Evolutionary conservation across 208 protist species (phyloP).

Genomic region (Leishmania aethiopica): DNA sequence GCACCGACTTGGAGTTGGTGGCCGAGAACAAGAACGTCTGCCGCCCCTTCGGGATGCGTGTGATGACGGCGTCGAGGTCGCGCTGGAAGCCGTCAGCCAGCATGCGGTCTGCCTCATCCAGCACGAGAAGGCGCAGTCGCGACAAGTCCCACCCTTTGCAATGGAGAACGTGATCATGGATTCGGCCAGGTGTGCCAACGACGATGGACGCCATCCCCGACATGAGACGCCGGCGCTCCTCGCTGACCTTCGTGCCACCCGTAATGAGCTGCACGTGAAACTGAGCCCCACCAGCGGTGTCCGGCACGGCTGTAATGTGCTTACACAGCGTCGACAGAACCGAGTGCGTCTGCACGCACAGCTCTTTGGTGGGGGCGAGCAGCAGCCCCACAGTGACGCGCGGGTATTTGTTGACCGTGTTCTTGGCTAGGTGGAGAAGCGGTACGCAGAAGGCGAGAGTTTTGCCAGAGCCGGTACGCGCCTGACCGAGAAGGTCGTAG

Average conservation of each 20-base stretch:
- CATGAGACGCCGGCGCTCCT: conserved; percentile 69
- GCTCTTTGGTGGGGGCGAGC: conserved; percentile 92
- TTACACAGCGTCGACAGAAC: conserved; percentile 86
- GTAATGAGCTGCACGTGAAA: conserved; percentile 90
- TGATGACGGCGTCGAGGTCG: conserved; percentile 96
- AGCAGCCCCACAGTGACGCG: conserved; percentile 71
- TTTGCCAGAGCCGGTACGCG: conserved; percentile 95
- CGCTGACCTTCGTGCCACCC: conserved; percentile 83
- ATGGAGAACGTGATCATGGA: conserved; percentile 89
- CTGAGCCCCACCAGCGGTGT: conserved; percentile 10
- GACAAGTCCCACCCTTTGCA: conserved; percentile 84
- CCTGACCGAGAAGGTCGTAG: conserved; percentile 91
- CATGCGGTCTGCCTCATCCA: conserved; percentile 99
- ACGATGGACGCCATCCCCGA: conserved; percentile 70
- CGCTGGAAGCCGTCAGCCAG: conserved; percentile 99
- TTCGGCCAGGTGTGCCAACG: conserved; percentile 87
- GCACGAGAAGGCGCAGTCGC: conserved; percentile 95
- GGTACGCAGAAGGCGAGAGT: conserved; percentile 94
- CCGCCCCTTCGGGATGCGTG: conserved; percentile 82
- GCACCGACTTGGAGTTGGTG: conserved; percentile 94
- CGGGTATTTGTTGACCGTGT: conserved; percentile 49
- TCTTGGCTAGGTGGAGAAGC: conserved; percentile 91
- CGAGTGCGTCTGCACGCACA: conserved; percentile 92
- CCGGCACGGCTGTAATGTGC: conserved; percentile 42
- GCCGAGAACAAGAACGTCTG: conserved; percentile 98